These are phyloP conservation scores for Talaromyces sp. DNA, from an alignment of 2,329 filamentous ascomycete genomes.

Conservation along the genomic window DNA sequence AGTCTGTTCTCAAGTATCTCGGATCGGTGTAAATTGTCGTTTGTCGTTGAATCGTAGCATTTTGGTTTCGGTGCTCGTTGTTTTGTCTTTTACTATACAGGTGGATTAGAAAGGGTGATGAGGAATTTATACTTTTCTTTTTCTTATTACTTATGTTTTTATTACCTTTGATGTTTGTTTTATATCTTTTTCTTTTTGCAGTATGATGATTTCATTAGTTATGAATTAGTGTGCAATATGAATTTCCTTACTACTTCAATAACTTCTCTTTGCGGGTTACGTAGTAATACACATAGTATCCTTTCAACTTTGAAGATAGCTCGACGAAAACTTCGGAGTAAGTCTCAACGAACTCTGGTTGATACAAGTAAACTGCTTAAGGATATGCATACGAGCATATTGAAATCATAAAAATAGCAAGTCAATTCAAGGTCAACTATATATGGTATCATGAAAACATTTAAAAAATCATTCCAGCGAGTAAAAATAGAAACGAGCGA, in stretches of 20 bases:
- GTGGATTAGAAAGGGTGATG: slow-evolving; percentile 2
- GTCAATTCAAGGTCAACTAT: neutral
- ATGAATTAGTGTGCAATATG: slow-evolving; percentile 17
- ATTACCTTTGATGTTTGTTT: neutral
- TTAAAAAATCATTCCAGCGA: neutral
- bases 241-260: slow-evolving; percentile 11
- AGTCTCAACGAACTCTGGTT: too few species aligned
- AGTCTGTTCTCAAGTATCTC: slow-evolving; percentile 67
- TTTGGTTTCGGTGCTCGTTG: slow-evolving; percentile 1
- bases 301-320: too few species aligned
- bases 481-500: neutral
- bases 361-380: too few species aligned
- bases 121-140: neutral
- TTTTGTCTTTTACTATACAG: slow-evolving; percentile 5
- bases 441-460: slow-evolving; percentile 3
- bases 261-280: neutral
- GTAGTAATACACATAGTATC: too few species aligned
- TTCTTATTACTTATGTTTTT: neutral
- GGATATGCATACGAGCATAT: neutral
- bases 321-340: too few species aligned
- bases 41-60: neutral
- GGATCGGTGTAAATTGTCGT: slow-evolving; percentile 25
- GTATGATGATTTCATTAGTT: slow-evolving; percentile 7
- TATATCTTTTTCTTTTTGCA: neutral
- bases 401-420: neutral